phyloP scores from a whole-genome alignment of 192 early-diverging fungal genomes.

The Lobosporangium transversale region DNA sequence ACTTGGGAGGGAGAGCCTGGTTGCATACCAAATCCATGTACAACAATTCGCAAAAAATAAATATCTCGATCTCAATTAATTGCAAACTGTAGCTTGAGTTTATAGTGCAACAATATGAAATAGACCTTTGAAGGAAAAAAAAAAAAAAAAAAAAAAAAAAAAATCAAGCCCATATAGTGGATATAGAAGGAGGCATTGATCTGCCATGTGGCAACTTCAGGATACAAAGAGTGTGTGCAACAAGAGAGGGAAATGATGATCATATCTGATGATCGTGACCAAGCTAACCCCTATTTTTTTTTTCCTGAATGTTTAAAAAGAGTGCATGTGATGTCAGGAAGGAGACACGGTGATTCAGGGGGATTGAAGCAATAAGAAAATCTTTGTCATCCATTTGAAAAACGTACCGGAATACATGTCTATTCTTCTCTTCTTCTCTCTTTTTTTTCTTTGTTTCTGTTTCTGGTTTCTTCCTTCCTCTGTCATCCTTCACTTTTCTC shows the following conservation, averaged over 20 bases:
- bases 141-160: neutral
- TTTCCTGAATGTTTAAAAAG: too few relatives aligned
- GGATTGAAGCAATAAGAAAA: too few relatives aligned
- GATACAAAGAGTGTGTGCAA: neutral
- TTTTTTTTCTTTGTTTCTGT: slow-evolving; percentile 3
- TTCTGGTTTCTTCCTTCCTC: neutral
- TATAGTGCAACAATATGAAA: neutral
- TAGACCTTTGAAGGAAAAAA: neutral
- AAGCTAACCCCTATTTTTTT: slow-evolving; percentile 16
- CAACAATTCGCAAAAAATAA: too few relatives aligned
- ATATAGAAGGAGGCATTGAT: neutral
- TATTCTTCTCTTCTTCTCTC: slow-evolving; percentile 5
- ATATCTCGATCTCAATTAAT: too few relatives aligned
- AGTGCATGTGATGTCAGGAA: neutral
- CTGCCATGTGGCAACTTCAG: slow-evolving; percentile 2
- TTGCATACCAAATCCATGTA: too few relatives aligned
- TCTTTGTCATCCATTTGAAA: too few relatives aligned
- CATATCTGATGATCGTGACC: slow-evolving; percentile 10
- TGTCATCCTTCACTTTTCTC: neutral
- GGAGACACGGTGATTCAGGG: neutral
- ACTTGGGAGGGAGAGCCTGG: too few relatives aligned
- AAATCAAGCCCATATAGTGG: neutral
- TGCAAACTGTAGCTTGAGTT: too few relatives aligned
- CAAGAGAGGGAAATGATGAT: slow-evolving; percentile 1
- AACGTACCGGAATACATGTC: too few relatives aligned